Evolutionary conservation across 2,329 filamentous ascomycete species (phyloP), one percentile per base, ranked within the genome.

Genomic region (Bimuria novae-zelandiae): DNA sequence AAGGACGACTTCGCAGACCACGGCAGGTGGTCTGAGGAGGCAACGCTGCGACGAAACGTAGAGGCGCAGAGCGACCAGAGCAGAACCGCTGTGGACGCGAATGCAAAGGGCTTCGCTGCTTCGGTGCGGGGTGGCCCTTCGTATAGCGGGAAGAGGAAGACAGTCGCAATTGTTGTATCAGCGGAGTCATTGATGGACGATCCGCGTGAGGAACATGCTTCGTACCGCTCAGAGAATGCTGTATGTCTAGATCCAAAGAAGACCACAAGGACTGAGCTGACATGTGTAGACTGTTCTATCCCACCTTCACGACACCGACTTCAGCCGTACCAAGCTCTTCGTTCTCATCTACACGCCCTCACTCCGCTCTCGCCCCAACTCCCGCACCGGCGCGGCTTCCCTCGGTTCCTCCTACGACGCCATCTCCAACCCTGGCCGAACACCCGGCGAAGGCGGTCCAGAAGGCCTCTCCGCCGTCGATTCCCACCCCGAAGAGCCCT

Each of bases 11-110:
- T 89, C 71, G 87, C 86, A 59, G 93, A 97, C 72, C 90, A 94
- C 75, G 89, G 90, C 70, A 86, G 90, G 47, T 97, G 93, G 93
- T 92, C 89, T 12, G 92, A 97, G 73, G 92, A 97, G 76, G 90
- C 88, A 19, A 88, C 90, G 63, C 82, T 88, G 43, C 85, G 88
- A 62, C 76, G 75, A 51, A 75, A 65, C 51, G 72, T 71, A 46
- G 73, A 69, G 52, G 70, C 67, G 35, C 69, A 71, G 55, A 64
- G 68, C n/a, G 58, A 68, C 10, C 66, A 74, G 51, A 75, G 70
- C 58, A 40, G 57, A 49, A 58, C 50, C 16, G 75, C 64, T 17
- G 75, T 67, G 4, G 67, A 68, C 22, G 58, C 62, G 21, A 68
- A 75, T 49, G 58, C 71, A 0, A 65, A 57, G 50, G 68, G 66